Evolutionary conservation across 768 basidiomycete genomes (phyloP).

Genomic region (Tricholoma sp.): DNA sequence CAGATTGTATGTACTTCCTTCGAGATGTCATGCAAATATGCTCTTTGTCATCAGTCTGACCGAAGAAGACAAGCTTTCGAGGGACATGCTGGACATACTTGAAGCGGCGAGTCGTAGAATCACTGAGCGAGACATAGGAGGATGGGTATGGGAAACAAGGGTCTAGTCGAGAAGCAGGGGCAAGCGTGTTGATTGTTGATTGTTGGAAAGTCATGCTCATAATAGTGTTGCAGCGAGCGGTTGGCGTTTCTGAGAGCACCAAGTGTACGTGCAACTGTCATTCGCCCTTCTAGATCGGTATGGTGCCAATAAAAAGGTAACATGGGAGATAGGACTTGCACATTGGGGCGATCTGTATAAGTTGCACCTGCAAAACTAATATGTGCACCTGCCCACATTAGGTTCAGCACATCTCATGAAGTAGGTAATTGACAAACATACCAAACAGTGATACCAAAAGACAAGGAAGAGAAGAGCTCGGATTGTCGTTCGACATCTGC

Average conservation of each 20-base stretch:
- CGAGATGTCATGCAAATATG: background rate
- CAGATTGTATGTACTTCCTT: background rate
- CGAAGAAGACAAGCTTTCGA: background rate
- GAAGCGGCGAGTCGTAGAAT: background rate
- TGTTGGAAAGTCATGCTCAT: slow-evolving; percentile 6
- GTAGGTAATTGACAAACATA: slow-evolving; percentile 8
- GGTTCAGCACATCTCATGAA: slow-evolving; percentile 1
- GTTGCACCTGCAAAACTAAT: slow-evolving; percentile 22
- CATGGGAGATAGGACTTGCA: slow-evolving; percentile 20
- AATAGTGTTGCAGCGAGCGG: slow-evolving; percentile 17
- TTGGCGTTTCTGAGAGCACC: slow-evolving; percentile 21
- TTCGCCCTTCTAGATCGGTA: slow-evolving; percentile 10
- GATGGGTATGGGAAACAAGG: background rate
- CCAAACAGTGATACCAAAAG: slow-evolving; percentile 19
- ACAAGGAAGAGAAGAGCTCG: slow-evolving; percentile 20
- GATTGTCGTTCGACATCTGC: background rate
- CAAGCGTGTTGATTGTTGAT: background rate
- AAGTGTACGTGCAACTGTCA: slow-evolving; percentile 15
- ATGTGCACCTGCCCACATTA: slow-evolving; percentile 16
- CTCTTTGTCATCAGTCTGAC: background rate
- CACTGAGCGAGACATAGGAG: background rate
- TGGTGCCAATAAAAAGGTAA: slow-evolving; percentile 19
- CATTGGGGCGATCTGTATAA: slow-evolving; percentile 16
- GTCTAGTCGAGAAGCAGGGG: background rate
- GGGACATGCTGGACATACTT: slow-evolving; percentile 5